Evolutionary conservation across 805 yeast genomes (phyloP).

Genomic region (Brettanomyces bruxellensis): DNA sequence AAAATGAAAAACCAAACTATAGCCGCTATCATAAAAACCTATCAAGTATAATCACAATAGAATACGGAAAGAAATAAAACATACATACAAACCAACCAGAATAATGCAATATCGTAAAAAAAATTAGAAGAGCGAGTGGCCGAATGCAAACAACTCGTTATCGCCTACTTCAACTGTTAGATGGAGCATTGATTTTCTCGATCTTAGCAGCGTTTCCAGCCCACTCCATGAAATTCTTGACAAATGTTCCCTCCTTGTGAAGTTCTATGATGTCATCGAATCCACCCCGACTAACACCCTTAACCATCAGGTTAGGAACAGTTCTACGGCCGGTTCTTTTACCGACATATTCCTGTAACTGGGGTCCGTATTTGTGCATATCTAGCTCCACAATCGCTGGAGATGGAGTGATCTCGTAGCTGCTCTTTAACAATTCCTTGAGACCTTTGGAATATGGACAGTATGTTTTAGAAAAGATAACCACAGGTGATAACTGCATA

Average conservation of each 20-base stretch:
- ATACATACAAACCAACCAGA: neutral
- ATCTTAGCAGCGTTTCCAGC: constrained; percentile 44
- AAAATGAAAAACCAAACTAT: too few species aligned
- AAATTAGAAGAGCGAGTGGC: neutral
- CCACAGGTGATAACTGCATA: constrained; percentile 53
- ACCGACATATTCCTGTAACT: constrained; percentile 64
- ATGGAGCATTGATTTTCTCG: constrained; percentile 45
- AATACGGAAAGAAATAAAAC: neutral
- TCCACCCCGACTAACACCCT: constrained; percentile 77
- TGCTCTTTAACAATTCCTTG: constrained; percentile 53
- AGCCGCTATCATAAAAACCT: too few species aligned
- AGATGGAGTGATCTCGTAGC: constrained; percentile 63
- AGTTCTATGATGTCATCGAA: constrained; percentile 67
- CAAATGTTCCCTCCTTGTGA: constrained; percentile 48
- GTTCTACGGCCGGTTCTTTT: constrained; percentile 69
- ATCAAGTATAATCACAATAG: too few species aligned
- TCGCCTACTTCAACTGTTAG: constrained; percentile 24
- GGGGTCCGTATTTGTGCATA: constrained; percentile 64
- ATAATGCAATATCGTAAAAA: constrained; percentile 8
- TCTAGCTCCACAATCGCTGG: constrained; percentile 78
- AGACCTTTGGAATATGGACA: constrained; percentile 75
- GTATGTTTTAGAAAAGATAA: constrained; percentile 48
- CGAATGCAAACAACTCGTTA: neutral
- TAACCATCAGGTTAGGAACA: constrained; percentile 83
- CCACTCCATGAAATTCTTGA: constrained; percentile 50